Evolutionary conservation across 306 rosid species (phyloP).

Genomic region (Dalbergia cultrata): DNA sequence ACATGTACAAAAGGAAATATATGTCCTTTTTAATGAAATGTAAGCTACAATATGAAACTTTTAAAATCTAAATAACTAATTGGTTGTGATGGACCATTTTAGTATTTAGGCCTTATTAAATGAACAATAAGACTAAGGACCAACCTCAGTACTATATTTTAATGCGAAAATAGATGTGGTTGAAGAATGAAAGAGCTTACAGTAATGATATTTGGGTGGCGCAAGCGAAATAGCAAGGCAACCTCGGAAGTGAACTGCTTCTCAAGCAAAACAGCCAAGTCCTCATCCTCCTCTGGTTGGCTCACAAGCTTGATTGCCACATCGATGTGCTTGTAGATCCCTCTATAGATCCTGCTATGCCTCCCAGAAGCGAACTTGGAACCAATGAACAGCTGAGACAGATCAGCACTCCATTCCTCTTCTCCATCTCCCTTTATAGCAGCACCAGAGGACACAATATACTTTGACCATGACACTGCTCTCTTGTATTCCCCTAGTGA

Average conservation of each 20-base stretch:
- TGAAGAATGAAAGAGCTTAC: slow-evolving; percentile 58
- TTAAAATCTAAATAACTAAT: too few species aligned
- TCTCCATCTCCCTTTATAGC: slow-evolving; percentile 87
- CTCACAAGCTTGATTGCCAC: slow-evolving; percentile 96
- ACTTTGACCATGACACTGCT: slow-evolving; percentile 98
- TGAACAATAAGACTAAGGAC: slow-evolving; percentile 5
- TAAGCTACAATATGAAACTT: not conserved
- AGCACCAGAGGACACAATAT: slow-evolving; percentile 87
- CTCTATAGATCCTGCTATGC: slow-evolving; percentile 95
- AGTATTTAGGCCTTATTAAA: not conserved
- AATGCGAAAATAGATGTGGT: not conserved
- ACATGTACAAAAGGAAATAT: too few species aligned
- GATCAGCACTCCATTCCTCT: slow-evolving; percentile 94
- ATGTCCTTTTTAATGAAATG: too few species aligned
- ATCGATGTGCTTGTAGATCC: slow-evolving; percentile 83
- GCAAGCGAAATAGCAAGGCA: slow-evolving; percentile 79
- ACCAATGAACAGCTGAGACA: slow-evolving; percentile 89
- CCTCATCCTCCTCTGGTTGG: slow-evolving; percentile 91
- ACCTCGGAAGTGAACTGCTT: slow-evolving; percentile 90
- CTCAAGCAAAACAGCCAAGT: slow-evolving; percentile 78
- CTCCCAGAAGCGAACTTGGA: slow-evolving; percentile 90
- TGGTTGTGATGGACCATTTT: too few species aligned
- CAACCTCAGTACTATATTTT: not conserved
- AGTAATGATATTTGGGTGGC: slow-evolving; percentile 91
- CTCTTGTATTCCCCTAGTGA: slow-evolving; percentile 88